phyloP scores from a whole-genome alignment of 2,329 filamentous ascomycete species.

The Gremmenia infestans region DNA sequence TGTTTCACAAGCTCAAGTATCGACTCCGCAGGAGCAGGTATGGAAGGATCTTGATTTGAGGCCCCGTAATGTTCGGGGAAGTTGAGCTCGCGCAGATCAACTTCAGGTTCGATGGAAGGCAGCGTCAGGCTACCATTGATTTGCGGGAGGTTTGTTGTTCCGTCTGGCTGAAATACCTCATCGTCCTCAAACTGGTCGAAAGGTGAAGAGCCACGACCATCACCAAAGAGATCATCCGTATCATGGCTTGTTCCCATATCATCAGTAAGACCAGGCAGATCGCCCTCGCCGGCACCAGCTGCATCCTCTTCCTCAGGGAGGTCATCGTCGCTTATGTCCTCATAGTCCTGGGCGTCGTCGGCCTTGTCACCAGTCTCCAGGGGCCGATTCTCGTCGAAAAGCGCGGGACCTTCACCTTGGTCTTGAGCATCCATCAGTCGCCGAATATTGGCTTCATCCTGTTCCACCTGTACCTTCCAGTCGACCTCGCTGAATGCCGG shows the following conservation, averaged over 20 bases:
- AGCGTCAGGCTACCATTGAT: conserved; percentile 17
- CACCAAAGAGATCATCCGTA: conserved; percentile 64
- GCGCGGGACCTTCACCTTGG: conserved; percentile 31
- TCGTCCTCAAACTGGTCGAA: conserved; percentile 24
- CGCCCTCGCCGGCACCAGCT: conserved; percentile 16
- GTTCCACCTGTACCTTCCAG: conserved; percentile 41
- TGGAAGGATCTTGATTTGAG: conserved; percentile 54
- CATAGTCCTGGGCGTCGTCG: conserved; percentile 85
- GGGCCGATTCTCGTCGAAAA: conserved; percentile 40
- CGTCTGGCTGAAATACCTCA: conserved; percentile 15
- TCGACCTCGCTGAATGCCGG: conserved; percentile 31
- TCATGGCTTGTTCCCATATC: conserved; percentile 56
- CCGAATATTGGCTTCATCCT: conserved; percentile 46
- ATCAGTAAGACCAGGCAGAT: conserved; percentile 39
- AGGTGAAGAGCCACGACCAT: conserved; percentile 36
- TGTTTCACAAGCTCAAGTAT: conserved; percentile 72
- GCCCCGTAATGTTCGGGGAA: conserved; percentile 36
- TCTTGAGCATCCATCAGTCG: conserved; percentile 41
- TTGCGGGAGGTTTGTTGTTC: conserved; percentile 9
- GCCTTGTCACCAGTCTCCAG: conserved; percentile 74
- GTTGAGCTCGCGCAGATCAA: conserved; percentile 38
- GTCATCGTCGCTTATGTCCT: conserved; percentile 88
- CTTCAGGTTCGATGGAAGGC: conserved; percentile 19
- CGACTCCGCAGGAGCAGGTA: conserved; percentile 67
- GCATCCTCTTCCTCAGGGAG: conserved; percentile 71